These are phyloP conservation scores for Smittium culicis DNA, from an alignment of 371 early-diverging fungal genomes.

Conservation along the genomic window DNA sequence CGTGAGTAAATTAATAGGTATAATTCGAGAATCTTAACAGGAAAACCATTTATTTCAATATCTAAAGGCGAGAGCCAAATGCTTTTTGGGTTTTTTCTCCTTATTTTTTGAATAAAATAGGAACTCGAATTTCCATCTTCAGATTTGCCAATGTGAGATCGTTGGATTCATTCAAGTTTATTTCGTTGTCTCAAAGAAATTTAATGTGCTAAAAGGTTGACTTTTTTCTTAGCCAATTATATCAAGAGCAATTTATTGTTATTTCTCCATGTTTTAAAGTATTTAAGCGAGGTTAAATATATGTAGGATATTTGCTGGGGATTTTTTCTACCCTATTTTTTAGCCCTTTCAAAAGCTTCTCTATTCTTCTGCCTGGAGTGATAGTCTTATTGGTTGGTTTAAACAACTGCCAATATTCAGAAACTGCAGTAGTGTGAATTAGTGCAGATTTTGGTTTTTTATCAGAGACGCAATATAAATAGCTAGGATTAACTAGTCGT, in stretches of 20 bases:
- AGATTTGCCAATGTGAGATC: neutral
- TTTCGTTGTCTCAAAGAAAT: neutral
- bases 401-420: neutral
- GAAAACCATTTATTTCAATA: neutral
- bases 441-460: neutral
- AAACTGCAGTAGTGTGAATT: conserved; percentile 7
- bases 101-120: conserved; percentile 1
- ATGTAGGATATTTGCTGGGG: neutral
- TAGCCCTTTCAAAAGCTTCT: neutral
- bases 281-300: neutral
- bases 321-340: neutral
- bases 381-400: neutral
- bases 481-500: neutral
- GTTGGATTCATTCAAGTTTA: neutral
- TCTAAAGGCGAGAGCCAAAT: conserved; percentile 1
- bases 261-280: neutral
- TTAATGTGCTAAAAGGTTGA: neutral
- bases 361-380: conserved; percentile 1
- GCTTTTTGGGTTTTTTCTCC: conserved; percentile 1
- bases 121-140: neutral
- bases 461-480: neutral
- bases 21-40: conserved; percentile 1
- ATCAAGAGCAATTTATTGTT: neutral
- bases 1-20: too few relatives aligned
- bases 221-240: neutral